These are phyloP conservation scores for Posidonia australis DNA, from an alignment of 106 monocot species.

Conservation along the genomic window DNA sequence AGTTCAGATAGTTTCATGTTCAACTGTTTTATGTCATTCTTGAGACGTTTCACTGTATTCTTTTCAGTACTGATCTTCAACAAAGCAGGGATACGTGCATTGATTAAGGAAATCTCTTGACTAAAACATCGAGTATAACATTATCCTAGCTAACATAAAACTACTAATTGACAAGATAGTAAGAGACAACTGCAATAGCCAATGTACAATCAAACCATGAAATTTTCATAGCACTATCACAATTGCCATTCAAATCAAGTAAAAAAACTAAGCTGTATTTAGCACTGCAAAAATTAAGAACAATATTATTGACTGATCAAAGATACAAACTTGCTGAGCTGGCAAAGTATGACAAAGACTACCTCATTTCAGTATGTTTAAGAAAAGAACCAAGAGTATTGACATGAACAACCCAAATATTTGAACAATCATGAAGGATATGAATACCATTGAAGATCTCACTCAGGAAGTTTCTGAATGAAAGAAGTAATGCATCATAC, in stretches of 20 bases:
- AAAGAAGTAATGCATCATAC: conserved; percentile 71
- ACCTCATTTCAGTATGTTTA: not conserved
- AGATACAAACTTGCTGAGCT: too few relatives aligned
- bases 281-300: too few relatives aligned
- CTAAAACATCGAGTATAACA: not conserved
- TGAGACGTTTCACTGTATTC: conserved; percentile 70
- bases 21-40: conserved; percentile 91
- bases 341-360: too few relatives aligned
- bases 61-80: conserved; percentile 90
- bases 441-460: conserved; percentile 87
- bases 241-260: too few relatives aligned
- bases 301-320: too few relatives aligned
- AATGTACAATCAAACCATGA: too few relatives aligned
- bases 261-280: too few relatives aligned
- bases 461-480: conserved; percentile 78
- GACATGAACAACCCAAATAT: not conserved
- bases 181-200: not conserved
- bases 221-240: too few relatives aligned
- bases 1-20: conserved; percentile 74
- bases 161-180: not conserved
- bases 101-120: conserved; percentile 46
- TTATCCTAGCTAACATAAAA: not conserved
- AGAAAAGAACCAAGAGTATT: not conserved
- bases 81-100: conserved; percentile 66
- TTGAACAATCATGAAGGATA: conserved; percentile 44